phyloP scores from a whole-genome alignment of 1,139 yeast species.

The Yamadazyma spencermartinsiae region DNA sequence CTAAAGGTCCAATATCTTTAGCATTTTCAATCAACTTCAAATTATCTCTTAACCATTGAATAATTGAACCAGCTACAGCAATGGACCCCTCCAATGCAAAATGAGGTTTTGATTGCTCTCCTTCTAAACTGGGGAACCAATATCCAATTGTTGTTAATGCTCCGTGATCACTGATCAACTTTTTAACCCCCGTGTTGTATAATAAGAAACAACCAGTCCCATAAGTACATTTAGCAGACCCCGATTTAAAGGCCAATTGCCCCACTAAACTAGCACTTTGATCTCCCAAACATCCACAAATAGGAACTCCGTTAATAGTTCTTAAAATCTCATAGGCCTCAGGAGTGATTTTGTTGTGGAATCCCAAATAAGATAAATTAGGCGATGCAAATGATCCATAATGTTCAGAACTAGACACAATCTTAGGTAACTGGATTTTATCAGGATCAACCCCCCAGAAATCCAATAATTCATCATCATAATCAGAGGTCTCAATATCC shows the following conservation, averaged over 20 bases:
- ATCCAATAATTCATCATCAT: slow-evolving; percentile 72
- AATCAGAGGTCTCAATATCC: slow-evolving; percentile 75
- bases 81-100: slow-evolving; percentile 94
- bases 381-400: slow-evolving; percentile 75
- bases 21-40: slow-evolving; percentile 78
- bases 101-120: slow-evolving; percentile 62
- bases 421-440: slow-evolving; percentile 72
- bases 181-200: slow-evolving; percentile 77
- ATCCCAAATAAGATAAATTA: slow-evolving; percentile 49
- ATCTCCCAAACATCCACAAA: slow-evolving; percentile 91
- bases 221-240: slow-evolving; percentile 94
- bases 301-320: slow-evolving; percentile 61
- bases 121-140: slow-evolving; percentile 71
- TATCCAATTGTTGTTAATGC: slow-evolving; percentile 86
- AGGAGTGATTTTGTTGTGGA: slow-evolving; percentile 51
- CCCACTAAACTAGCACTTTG: slow-evolving; percentile 95
- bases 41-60: slow-evolving; percentile 93
- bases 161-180: slow-evolving; percentile 72
- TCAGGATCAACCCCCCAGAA: slow-evolving; percentile 79
- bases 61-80: slow-evolving; percentile 94
- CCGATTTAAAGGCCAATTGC: slow-evolving; percentile 79
- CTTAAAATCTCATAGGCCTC: slow-evolving; percentile 52
- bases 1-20: slow-evolving; percentile 88
- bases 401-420: slow-evolving; percentile 75
- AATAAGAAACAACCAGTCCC: slow-evolving; percentile 95